These are phyloP conservation scores for Microbotryum silenes-acaulis DNA, from an alignment of 1,284 basidiomycete species.

Conservation along the genomic window DNA sequence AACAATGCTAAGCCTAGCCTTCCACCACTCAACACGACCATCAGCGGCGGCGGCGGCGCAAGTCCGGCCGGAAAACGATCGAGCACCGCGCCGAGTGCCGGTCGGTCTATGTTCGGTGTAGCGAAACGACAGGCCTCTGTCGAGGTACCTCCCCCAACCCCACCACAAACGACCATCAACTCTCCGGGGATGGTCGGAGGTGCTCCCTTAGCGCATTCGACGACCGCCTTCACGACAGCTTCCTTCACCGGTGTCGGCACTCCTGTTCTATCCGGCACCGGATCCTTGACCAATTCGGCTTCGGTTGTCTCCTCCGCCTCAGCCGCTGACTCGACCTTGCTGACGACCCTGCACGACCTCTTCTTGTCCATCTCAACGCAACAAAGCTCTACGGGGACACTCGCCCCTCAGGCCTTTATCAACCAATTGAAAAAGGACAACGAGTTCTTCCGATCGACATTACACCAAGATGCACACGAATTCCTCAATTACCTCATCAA, in stretches of 20 bases:
- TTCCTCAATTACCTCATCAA: conserved; percentile 93
- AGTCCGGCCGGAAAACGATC: too few relatives aligned
- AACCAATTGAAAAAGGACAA: conserved; percentile 83
- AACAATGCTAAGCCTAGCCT: neutral
- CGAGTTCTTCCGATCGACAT: conserved; percentile 72
- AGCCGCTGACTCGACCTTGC: conserved; percentile 52
- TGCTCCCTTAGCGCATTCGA: conserved; percentile 10
- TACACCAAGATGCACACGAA: conserved; percentile 59
- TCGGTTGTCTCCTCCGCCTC: conserved; percentile 35
- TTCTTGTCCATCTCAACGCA: conserved; percentile 65
- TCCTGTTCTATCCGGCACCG: conserved; percentile 7
- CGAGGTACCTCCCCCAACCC: too few relatives aligned
- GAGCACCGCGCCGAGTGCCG: too few relatives aligned
- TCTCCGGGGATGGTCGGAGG: neutral
- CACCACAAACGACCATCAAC: too few relatives aligned
- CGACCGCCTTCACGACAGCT: conserved; percentile 5
- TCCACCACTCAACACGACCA: conserved; percentile 3
- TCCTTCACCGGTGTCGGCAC: conserved; percentile 29
- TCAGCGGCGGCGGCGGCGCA: too few relatives aligned
- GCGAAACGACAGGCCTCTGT: too few relatives aligned
- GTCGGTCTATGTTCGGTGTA: too few relatives aligned
- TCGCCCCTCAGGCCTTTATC: conserved; percentile 79
- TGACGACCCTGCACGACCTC: conserved; percentile 82
- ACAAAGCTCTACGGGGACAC: conserved; percentile 56
- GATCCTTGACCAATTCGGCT: conserved; percentile 30